These are phyloP conservation scores for Hippophae gyantsensis DNA, from an alignment of 306 rosid species.

Conservation along the genomic window DNA sequence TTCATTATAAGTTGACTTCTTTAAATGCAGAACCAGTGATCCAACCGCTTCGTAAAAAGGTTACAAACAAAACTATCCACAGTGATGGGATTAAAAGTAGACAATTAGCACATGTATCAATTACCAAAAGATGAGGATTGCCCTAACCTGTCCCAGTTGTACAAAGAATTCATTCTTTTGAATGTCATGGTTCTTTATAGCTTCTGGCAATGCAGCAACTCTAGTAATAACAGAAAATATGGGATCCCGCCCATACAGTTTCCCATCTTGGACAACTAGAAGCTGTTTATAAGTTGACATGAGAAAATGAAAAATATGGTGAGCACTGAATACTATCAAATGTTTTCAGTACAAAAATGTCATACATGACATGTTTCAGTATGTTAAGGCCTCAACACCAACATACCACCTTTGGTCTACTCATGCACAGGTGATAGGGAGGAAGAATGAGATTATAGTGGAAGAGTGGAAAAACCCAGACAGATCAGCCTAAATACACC, in stretches of 20 bases:
- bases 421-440: no score
- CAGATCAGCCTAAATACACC: no score
- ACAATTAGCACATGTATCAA: constrained; percentile 3
- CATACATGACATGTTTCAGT: not conserved
- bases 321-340: not conserved
- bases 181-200: constrained; percentile 55
- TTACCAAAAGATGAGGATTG: constrained; percentile 8
- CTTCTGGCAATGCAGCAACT: constrained; percentile 78
- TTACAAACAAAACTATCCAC: not conserved
- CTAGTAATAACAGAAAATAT: constrained; percentile 51
- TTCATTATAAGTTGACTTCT: not conserved
- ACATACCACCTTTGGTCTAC: no score
- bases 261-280: constrained; percentile 86
- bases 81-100: not conserved
- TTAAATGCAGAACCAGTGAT: not conserved
- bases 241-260: constrained; percentile 73
- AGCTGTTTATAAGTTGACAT: constrained; percentile 48
- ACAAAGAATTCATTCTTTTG: constrained; percentile 60
- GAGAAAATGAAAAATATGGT: constrained; percentile 24
- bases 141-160: constrained; percentile 81
- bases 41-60: not conserved
- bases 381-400: not conserved
- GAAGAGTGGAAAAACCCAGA: no score
- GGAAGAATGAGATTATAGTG: no score
- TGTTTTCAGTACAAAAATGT: not conserved